Percentiles rank a stretch among this genome's conserved stretches.
Conservation (phyloP, 2,329 filamentous ascomycete genomes). For the Pseudogymnoascus sp. region DNA sequence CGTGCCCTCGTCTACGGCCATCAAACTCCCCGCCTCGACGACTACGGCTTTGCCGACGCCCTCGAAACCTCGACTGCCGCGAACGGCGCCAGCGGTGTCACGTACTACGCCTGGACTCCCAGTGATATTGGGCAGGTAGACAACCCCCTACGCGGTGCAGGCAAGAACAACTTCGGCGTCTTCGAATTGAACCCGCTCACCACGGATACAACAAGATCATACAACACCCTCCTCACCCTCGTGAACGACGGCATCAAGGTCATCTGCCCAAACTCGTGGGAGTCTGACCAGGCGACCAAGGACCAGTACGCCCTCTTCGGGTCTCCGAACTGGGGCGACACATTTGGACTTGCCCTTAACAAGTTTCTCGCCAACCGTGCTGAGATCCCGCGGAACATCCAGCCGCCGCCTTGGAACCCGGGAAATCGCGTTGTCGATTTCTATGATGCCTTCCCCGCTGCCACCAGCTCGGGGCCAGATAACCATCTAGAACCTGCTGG, state of each 20-base stretch:
- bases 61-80: slow-evolving; percentile 14
- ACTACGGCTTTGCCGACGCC: slow-evolving; percentile 13
- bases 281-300: slow-evolving; percentile 10
- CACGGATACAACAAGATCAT: slow-evolving; percentile 8
- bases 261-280: slow-evolving; percentile 16
- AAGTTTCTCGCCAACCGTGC: slow-evolving; percentile 13
- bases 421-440: slow-evolving; percentile 12
- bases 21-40: slow-evolving; percentile 14
- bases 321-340: slow-evolving; percentile 13
- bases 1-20: slow-evolving; percentile 15
- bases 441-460: slow-evolving; percentile 11
- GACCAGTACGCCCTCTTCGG: slow-evolving; percentile 16
- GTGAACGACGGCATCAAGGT: slow-evolving; percentile 15
- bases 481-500: slow-evolving; percentile 13
- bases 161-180: slow-evolving; percentile 14
- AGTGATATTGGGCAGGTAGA: slow-evolving; percentile 10
- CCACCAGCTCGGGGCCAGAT: slow-evolving; percentile 11
- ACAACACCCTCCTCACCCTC: slow-evolving; percentile 11
- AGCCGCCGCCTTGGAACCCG: slow-evolving; percentile 15
- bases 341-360: slow-evolving; percentile 13
- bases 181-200: slow-evolving; percentile 15
- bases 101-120: slow-evolving; percentile 14
- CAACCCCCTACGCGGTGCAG: slow-evolving; percentile 10
- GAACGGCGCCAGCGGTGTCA: slow-evolving; percentile 14
- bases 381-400: slow-evolving; percentile 11